These are phyloP conservation scores for Luzula sylvatica DNA, from an alignment of 176 grass and related monocot genomes.

Conservation along the genomic window DNA sequence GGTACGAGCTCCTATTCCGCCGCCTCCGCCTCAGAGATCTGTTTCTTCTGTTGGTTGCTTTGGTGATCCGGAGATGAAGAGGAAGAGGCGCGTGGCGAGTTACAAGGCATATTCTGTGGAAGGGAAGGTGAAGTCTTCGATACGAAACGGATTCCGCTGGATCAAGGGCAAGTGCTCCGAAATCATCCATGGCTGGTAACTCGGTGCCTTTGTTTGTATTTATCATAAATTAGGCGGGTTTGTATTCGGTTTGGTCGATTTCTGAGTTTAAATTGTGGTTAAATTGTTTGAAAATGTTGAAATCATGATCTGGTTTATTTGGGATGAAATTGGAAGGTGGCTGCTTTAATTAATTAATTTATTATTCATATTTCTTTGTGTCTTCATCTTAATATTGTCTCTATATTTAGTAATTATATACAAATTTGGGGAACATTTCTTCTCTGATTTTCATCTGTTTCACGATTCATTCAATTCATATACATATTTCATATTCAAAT, in stretches of 20 bases:
- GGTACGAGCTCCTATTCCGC: slow-evolving; percentile 25
- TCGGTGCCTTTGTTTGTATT: not conserved
- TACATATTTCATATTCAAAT: too few relatives aligned
- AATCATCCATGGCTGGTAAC: slow-evolving; percentile 72
- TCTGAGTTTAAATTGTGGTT: not conserved
- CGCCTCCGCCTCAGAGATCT: slow-evolving; percentile 7
- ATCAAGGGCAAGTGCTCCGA: slow-evolving; percentile 90
- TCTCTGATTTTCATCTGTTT: too few relatives aligned
- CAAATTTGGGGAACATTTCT: too few relatives aligned
- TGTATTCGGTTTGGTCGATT: not conserved
- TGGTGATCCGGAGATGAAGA: slow-evolving; percentile 83
- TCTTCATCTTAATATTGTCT: too few relatives aligned
- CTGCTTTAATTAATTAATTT: too few relatives aligned
- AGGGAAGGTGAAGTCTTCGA: slow-evolving; percentile 73
- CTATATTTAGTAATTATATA: too few relatives aligned
- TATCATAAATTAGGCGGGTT: slow-evolving; percentile 7
- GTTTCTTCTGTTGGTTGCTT: slow-evolving; percentile 42
- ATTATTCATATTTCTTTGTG: too few relatives aligned
- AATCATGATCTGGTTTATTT: slow-evolving; percentile 6
- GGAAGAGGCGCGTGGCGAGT: slow-evolving; percentile 71
- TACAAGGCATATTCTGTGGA: slow-evolving; percentile 97
- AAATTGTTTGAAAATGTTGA: not conserved
- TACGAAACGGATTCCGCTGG: slow-evolving; percentile 88
- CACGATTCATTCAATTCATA: too few relatives aligned
- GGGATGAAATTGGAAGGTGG: not conserved